Base-by-base conservation (phyloP, 2,329 filamentous ascomycete genomes). In the Aspergillus costaricaensis region DNA sequence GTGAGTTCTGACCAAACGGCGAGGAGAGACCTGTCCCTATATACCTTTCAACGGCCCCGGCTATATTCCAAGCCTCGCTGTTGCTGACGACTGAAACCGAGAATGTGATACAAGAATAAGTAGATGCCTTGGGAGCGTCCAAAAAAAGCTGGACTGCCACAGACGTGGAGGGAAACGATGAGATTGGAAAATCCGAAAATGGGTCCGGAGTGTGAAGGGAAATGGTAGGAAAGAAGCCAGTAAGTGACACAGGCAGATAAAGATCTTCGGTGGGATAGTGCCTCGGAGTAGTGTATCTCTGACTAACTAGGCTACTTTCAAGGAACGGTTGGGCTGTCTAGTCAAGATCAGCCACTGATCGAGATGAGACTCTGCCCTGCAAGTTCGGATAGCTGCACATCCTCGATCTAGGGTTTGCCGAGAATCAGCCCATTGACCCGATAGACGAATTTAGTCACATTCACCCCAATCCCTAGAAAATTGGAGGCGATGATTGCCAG, bases 261-360 rank as follows among this genome's bases (percentile, higher is more conserved):
- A 59, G 66, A 68, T 68, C 65, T 60, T 66, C 63, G 49, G 41
- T 27, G 50, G 49, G 38, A 56, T 44, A 58, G 59, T 47, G 50
- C 54, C 59, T 62, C 51, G 47, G 44, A 62, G 53, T 21, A 52
- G 17, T 15, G 36, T 39, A 38, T 52, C 38, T 30, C 23, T 52
- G 36, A 53, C 58, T 60, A 54, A 47, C 48, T 56, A 53, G 51
- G 38, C 32, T n/a, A 44, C 30, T 59, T 48, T 17, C 54, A 49
- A 43, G 47, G 51, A 30, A 36, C 17, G 23, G 23, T 44, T 30
- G 54, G 38, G 38, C 58, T 9, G 49, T 54, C 30, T 44, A 48
- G 36, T 58, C 39, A 49, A 55, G 55, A 59, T 62, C 62, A 60
- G 58, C 62, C 54, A 56, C 47, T 43, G 44, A 54, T 55, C 38